These are phyloP conservation scores for Didymella lethalis DNA, from an alignment of 2,329 filamentous ascomycete genomes.

Conservation along the genomic window DNA sequence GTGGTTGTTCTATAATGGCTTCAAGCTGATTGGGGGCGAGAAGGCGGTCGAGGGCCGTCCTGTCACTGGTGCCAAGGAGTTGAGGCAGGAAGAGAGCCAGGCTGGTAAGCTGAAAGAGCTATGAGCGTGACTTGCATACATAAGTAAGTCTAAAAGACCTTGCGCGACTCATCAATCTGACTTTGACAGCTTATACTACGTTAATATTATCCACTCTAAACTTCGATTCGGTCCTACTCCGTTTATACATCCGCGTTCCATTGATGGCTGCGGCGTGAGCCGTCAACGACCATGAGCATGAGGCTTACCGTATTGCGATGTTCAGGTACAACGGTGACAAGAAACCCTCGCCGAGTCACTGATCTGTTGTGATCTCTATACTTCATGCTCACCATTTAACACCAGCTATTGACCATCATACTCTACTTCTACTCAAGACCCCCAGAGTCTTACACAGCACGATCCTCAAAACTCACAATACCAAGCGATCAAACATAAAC, in stretches of 20 bases:
- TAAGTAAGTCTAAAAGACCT: background rate
- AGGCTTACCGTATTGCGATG: background rate
- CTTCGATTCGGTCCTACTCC: background rate
- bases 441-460: background rate
- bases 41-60: constrained; percentile 60
- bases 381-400: background rate
- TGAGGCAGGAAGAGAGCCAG: constrained; percentile 47
- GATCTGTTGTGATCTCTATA: background rate
- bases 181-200: background rate
- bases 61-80: constrained; percentile 49
- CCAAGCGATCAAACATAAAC: background rate
- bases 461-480: background rate
- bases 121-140: constrained; percentile 33
- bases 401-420: background rate
- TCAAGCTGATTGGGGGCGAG: constrained; percentile 74
- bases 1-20: constrained; percentile 85
- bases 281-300: background rate
- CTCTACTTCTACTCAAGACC: background rate
- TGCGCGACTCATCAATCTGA: background rate
- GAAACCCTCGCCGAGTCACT: background rate
- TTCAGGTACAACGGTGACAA: background rate
- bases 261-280: background rate
- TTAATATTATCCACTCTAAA: background rate
- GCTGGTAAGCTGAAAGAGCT: constrained; percentile 51
- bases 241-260: too few species aligned